Evolutionary conservation across 1,284 basidiomycete species (phyloP), one percentile per base, ranked within the genome.

Genomic region (Tilletiopsis washingtonensis): DNA sequence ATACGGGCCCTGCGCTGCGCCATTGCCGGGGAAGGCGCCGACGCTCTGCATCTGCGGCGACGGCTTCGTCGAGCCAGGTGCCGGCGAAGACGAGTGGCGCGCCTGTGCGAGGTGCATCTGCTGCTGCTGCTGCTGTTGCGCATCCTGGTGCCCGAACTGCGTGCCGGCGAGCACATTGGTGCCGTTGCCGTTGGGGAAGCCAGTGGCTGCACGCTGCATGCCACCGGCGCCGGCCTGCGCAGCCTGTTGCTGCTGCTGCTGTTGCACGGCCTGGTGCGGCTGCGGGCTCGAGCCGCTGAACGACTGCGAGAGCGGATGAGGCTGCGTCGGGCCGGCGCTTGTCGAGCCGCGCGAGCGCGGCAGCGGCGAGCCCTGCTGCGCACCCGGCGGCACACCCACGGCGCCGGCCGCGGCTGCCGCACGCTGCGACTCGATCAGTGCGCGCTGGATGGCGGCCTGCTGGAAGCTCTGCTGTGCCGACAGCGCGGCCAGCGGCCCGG

Each of bases 381-480:
- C 36, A 20, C 6, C 27, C n/a, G 44, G 3, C 15, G 11, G 17
- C 7, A 11, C 25, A 11, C 9, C 20, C 20, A 29, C 32, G 27
- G 49, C 45, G 24, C 21, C 14, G 14, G 36, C 19, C n/a, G 45
- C 26, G 21, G 45, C 24, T 24, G 41, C 29, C 24, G 44, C 20
- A 14, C 37, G 20, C 19, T 26, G n/a, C 21, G 39, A 25, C 32
- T 25, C 11, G 17, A 5, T 12, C 27, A 26, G n/a, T 12, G 43
- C 46, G 14, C 43, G 21, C 11, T 24, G 17, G 21, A 9, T 32
- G 54, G 47, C 11, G 45, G 47, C 21, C 38, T 49, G 51, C n/a
- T 56, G 57, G 24, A 57, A 51, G 26, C 51, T 51, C 45, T 62
- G 60, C 49, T 62, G 61, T 14, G 51, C 56, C 27, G 58, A 53